These are phyloP conservation scores for Seminavis robusta DNA, from an alignment of 108 stramenopile genomes.

Conservation along the genomic window DNA sequence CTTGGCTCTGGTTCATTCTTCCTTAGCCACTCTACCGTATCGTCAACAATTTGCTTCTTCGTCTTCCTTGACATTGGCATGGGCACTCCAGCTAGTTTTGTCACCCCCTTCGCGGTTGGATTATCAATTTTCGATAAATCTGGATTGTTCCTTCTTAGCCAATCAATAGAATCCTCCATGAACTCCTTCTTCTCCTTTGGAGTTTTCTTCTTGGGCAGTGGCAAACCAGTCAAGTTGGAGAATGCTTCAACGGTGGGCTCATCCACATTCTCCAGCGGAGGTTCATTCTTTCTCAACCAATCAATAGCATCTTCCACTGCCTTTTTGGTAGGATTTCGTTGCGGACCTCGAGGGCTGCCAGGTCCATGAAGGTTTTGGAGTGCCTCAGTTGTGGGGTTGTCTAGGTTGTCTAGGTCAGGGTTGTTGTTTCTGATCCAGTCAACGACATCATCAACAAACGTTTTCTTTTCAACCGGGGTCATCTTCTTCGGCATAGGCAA, in stretches of 20 bases:
- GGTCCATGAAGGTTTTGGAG: background rate
- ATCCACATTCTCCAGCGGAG: background rate
- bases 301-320: conserved; percentile 13
- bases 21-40: conserved; percentile 23
- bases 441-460: conserved; percentile 12
- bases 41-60: conserved; percentile 18
- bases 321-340: background rate
- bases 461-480: background rate
- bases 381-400: background rate
- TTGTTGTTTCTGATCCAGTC: conserved; percentile 21
- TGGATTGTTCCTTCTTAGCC: conserved; percentile 12
- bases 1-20: conserved; percentile 1
- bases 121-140: background rate
- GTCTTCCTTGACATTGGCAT: background rate
- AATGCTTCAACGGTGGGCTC: background rate
- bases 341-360: background rate
- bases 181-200: conserved; percentile 5
- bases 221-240: background rate
- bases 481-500: background rate
- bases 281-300: conserved; percentile 15
- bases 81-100: conserved; percentile 4
- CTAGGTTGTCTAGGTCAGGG: background rate
- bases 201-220: background rate
- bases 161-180: conserved; percentile 10
- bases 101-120: background rate